Base-by-base conservation (phyloP, 495 filamentous ascomycete species). In the Aspergillus cristatus region DNA sequence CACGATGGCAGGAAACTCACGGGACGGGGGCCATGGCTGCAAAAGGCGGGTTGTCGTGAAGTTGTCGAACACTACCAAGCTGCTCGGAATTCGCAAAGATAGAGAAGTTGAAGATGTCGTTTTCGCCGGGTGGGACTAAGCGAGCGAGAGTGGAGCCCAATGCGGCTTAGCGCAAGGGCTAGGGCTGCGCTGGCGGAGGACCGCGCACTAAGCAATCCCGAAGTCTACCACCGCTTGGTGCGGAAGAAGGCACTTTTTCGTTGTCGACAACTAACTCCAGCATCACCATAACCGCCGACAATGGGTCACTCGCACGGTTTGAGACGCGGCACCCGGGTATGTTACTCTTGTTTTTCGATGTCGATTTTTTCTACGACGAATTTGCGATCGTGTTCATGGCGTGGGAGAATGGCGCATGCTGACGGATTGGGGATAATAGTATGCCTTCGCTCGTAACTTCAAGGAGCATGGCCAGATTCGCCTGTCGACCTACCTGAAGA, bases 221-320 rank as follows among this genome's bases (percentile, higher is more conserved):
- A 53, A 40, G 38, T 24, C 20, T 24, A 24, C 20, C 20, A 24
- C 20, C 8, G 20, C 20, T 8, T 8, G 20, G 4, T 48, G 48
- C 45, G 50, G 48, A 35, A 46, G 42, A 51, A 25, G 42, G 46
- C 45, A 51, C 41, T 52, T 51, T 36, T 47, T 49, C 46, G 55
- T 53, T 53, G 62, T 65, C 62, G 62, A 62, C 57, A 63, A 57
- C 57, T 47, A 57, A 61, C 53, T 60, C 54, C 57, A 66, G 50
- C 58, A 63, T 54, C 53, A 60, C 57, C 58, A 65, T 60, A 48
- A 70, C 54, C 65, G 62, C 62, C 73, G 70, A 63, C 53, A 24
- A 97, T 95, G 90, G 87, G 87, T 90, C 89, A 96, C 79, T 78
- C 88, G 47, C 80, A 81, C 63, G 90, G 90, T 90, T 79, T 95